Evolutionary conservation across 2,329 filamentous ascomycete species (phyloP), one percentile per base, ranked within the genome.

Genomic region (Chaetomium sp.): DNA sequence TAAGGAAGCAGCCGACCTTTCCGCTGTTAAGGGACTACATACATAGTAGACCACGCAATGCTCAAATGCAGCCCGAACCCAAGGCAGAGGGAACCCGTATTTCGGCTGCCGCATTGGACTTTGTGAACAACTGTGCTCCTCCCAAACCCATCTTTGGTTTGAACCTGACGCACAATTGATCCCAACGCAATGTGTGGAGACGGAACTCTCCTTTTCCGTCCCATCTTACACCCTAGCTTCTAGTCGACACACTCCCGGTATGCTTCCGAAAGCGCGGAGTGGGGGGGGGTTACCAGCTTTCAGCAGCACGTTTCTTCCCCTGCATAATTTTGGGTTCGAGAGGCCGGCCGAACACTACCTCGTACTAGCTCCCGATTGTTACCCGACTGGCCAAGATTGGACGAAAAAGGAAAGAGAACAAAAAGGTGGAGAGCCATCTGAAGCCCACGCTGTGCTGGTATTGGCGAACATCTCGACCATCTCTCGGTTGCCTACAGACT

Each of bases 211-310:
- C 47, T 54, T 47, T 27, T 67, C 66, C 69, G 71, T 73, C 71
- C 71, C 70, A 72, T 70, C 59, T 60, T 57, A 29, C 25, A 31
- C 29, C 45, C 56, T 57, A 45, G 47, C 61, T 51, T 58, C 45
- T 27, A n/a, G 29, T 54, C 57, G 57, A 63, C 31, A 62, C 60
- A 58, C 65, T 57, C 63, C 65, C 65, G 70, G 70, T 65, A 65
- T 62, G 64, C 70, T 70, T 63, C 71, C 69, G 72, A 67, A 65
- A 69, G 69, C 71, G 65, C 69, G 63, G 65, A 67, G 68, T 67
- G 63, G 55, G 57, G 55, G 60, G 56, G 19, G 33, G 23, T 31
- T 21, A 31, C 31, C 31, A 27, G 31, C 13, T 4, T n/a, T 49
- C 42, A 27, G 25, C 35, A 68, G 60, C 63, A 53, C 67, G 65